phyloP scores from a whole-genome alignment of 768 basidiomycete genomes.

The Pleurotus sapidus region DNA sequence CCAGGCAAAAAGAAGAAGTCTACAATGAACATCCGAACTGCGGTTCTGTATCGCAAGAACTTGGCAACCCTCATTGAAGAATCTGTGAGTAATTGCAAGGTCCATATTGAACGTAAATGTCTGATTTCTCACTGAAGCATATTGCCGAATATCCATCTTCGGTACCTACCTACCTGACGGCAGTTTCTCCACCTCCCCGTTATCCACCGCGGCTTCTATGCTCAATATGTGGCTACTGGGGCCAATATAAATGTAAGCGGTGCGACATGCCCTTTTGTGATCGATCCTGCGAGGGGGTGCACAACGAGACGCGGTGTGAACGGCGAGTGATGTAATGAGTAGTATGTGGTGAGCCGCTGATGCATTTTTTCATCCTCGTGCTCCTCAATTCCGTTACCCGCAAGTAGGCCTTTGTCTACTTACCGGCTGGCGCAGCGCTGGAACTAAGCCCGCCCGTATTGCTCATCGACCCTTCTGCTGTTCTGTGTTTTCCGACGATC shows the following conservation, averaged over 20 bases:
- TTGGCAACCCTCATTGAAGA: slow-evolving; percentile 73
- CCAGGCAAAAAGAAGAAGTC: slow-evolving; percentile 71
- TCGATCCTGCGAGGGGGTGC: slow-evolving; percentile 66
- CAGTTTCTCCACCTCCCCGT: slow-evolving; percentile 51
- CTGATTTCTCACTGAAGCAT: slow-evolving; percentile 37
- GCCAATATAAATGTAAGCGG: slow-evolving; percentile 71
- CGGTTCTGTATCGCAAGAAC: slow-evolving; percentile 81
- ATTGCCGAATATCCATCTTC: slow-evolving; percentile 50
- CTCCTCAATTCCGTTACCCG: too few relatives aligned
- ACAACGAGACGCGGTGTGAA: slow-evolving; percentile 82
- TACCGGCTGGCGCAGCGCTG: too few relatives aligned
- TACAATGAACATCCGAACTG: slow-evolving; percentile 75
- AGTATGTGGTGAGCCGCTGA: too few relatives aligned
- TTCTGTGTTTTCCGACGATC: too few relatives aligned
- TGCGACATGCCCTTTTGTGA: slow-evolving; percentile 81
- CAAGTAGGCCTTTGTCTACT: too few relatives aligned
- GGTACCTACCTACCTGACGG: slow-evolving; percentile 71
- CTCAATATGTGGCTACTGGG: slow-evolving; percentile 87
- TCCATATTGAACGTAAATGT: slow-evolving; percentile 1
- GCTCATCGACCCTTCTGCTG: too few relatives aligned
- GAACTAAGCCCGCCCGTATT: too few relatives aligned
- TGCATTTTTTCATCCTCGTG: too few relatives aligned
- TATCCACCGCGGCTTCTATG: slow-evolving; percentile 74
- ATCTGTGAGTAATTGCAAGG: slow-evolving; percentile 52
- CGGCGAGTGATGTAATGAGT: slow-evolving; percentile 51